A percentile compares a stretch with the other conserved stretches of the same genome.
Conservation (phyloP, 805 yeast genomes). For the Brettanomyces custersianus region DNA sequence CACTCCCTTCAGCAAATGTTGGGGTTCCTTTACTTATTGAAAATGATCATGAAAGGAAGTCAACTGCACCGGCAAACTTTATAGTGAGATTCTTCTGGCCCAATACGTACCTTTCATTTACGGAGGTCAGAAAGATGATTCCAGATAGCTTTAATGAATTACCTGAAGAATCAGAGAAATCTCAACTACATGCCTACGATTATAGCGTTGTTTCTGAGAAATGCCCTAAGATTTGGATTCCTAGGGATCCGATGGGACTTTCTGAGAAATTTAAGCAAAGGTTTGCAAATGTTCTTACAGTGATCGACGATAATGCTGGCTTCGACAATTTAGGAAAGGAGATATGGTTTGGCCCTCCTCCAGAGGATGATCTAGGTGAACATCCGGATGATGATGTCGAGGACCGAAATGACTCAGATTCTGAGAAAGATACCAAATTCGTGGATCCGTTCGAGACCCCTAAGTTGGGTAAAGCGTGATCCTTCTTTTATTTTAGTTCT, state of each 20-base stretch:
- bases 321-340: constrained; percentile 43
- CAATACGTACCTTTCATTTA: constrained; percentile 39
- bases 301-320: constrained; percentile 60
- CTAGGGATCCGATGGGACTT: constrained; percentile 82
- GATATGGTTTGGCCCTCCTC: constrained; percentile 44
- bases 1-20: constrained; percentile 1
- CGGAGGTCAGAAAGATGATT: constrained; percentile 37
- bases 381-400: neutral
- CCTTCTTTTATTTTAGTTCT: too few species aligned
- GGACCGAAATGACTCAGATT: neutral
- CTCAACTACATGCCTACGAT: constrained; percentile 60
- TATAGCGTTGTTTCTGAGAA: constrained; percentile 63
- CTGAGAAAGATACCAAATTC: neutral
- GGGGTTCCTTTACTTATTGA: constrained; percentile 63
- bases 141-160: constrained; percentile 53
- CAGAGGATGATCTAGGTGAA: constrained; percentile 17
- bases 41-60: constrained; percentile 36
- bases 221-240: constrained; percentile 84
- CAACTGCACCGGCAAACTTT: constrained; percentile 9
- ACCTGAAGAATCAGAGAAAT: constrained; percentile 32
- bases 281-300: constrained; percentile 45
- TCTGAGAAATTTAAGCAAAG: constrained; percentile 51
- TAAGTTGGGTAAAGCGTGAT: too few species aligned
- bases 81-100: constrained; percentile 44
- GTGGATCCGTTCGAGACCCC: too few species aligned